These are phyloP conservation scores for Sonneratia alba DNA, from an alignment of 345 rosid genomes.

Conservation along the genomic window DNA sequence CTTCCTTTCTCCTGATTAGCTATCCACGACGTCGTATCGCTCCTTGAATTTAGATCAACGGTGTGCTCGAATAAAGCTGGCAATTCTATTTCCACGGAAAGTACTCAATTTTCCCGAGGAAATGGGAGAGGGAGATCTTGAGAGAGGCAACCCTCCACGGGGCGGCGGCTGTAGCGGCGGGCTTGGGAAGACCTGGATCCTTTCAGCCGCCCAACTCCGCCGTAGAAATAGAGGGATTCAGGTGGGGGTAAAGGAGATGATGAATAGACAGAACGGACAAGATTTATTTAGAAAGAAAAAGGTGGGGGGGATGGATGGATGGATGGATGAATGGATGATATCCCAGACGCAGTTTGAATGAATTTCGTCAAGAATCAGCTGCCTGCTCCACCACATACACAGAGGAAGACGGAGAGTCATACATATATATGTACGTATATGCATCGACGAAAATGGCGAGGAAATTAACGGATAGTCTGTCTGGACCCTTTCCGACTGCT, in stretches of 20 bases:
- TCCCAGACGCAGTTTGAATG: background rate
- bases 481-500: background rate
- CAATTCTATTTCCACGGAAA: background rate
- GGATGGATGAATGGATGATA: background rate
- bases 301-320: background rate
- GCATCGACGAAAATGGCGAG: background rate
- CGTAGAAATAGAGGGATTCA: background rate
- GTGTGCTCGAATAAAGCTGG: background rate
- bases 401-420: background rate
- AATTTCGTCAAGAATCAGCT: background rate
- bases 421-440: too few species aligned
- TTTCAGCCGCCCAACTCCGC: background rate
- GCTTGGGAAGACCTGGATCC: background rate
- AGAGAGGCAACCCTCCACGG: background rate
- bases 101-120: background rate
- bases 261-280: background rate
- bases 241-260: background rate
- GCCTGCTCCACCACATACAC: background rate
- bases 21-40: background rate
- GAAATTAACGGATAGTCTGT: background rate
- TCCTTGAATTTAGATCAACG: background rate
- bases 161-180: background rate
- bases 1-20: background rate
- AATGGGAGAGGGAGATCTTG: background rate
- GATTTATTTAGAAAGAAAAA: background rate